A percentile compares a stretch with the other conserved stretches of the same genome.
Evolutionary conservation across 2,329 filamentous ascomycete genomes (phyloP).

Genomic region (Botryotinia convoluta): DNA sequence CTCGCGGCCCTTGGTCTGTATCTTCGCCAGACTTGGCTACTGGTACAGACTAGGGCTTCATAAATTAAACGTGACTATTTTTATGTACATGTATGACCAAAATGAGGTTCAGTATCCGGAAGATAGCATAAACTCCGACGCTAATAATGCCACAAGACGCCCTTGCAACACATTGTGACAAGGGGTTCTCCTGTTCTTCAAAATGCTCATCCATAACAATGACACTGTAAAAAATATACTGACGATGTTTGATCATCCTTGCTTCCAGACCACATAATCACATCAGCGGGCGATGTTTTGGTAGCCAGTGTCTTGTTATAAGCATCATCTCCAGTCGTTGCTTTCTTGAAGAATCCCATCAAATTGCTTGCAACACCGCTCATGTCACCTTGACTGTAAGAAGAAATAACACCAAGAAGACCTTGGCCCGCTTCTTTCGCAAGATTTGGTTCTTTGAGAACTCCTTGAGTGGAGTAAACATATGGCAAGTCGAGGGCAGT

Average conservation of each 20-base stretch:
- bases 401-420: slow-evolving; percentile 59
- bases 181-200: slow-evolving; percentile 45
- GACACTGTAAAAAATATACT: slow-evolving; percentile 47
- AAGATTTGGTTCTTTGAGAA: slow-evolving; percentile 66
- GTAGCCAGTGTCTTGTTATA: slow-evolving; percentile 80
- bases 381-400: slow-evolving; percentile 74
- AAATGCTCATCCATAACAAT: slow-evolving; percentile 61
- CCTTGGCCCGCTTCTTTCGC: slow-evolving; percentile 67
- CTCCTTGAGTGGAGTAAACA: slow-evolving; percentile 66
- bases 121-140: slow-evolving; percentile 30
- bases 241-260: slow-evolving; percentile 94
- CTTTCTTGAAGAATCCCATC: slow-evolving; percentile 85
- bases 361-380: slow-evolving; percentile 75
- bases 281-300: slow-evolving; percentile 91
- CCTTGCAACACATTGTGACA: slow-evolving; percentile 53
- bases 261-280: slow-evolving; percentile 96
- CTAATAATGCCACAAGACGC: slow-evolving; percentile 46
- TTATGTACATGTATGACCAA: slow-evolving; percentile 24
- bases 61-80: slow-evolving; percentile 23
- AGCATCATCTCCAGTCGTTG: slow-evolving; percentile 72
- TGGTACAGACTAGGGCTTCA: slow-evolving; percentile 32
- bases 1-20: slow-evolving; percentile 36
- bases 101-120: slow-evolving; percentile 26
- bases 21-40: slow-evolving; percentile 32
- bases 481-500: slow-evolving; percentile 66